Evolutionary conservation across 495 filamentous ascomycete genomes (phyloP).

Genomic region (Corynascus novoguineensis): DNA sequence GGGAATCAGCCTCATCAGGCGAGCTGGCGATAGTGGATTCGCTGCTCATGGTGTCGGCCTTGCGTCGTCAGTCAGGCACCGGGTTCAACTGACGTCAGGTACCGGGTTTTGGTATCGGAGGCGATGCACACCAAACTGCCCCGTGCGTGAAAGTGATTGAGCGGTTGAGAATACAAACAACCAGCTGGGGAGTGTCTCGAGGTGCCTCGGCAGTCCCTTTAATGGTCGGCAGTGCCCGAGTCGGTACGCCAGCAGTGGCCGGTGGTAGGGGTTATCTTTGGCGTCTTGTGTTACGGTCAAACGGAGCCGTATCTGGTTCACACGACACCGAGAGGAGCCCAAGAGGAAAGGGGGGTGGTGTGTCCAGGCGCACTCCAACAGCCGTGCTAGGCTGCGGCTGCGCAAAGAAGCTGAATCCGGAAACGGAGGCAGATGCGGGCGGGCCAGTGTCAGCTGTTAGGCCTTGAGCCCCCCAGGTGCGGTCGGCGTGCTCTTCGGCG

Average conservation of each 20-base stretch:
- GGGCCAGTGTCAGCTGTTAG: constrained; percentile 1
- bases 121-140: no score
- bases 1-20: not conserved
- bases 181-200: no score
- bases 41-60: constrained; percentile 9
- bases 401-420: not conserved
- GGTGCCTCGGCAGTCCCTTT: not conserved
- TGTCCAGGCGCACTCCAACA: not conserved
- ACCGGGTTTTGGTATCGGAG: no score
- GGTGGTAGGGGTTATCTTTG: not conserved
- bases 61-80: not conserved
- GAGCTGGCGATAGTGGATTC: not conserved
- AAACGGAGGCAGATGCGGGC: not conserved
- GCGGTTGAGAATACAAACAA: no score
- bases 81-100: no score
- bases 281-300: not conserved
- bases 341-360: no score
- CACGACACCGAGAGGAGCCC: not conserved
- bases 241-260: not conserved
- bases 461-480: not conserved
- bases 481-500: not conserved
- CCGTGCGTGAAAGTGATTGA: no score
- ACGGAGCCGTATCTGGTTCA: not conserved
- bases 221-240: not conserved
- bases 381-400: not conserved